Evolutionary conservation across 805 yeast genomes (phyloP).

Genomic region (Candida xiaguanensis): DNA sequence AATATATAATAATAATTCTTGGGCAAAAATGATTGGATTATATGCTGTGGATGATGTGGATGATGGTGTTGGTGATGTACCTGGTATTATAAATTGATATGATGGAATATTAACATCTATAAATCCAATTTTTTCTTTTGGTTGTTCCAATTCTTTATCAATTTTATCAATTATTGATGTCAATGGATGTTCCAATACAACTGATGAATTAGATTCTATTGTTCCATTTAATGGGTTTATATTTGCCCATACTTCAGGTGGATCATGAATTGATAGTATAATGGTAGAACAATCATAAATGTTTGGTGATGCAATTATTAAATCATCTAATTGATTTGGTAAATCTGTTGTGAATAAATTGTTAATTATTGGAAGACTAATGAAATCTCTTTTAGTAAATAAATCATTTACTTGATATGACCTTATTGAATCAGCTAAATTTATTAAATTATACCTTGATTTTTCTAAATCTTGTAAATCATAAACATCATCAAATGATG

Average conservation of each 20-base stretch:
- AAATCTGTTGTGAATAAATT: constrained; percentile 32
- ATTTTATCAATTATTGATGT: constrained; percentile 55
- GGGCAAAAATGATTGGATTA: constrained; percentile 64
- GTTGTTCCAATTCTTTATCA: constrained; percentile 21
- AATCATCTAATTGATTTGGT: constrained; percentile 56
- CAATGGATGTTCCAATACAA: constrained; percentile 71
- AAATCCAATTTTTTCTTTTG: constrained; percentile 55
- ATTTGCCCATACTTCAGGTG: constrained; percentile 90
- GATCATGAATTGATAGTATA: constrained; percentile 77
- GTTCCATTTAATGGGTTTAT: constrained; percentile 76
- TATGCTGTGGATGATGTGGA: constrained; percentile 26
- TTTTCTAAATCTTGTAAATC: constrained; percentile 25
- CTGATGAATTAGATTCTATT: constrained; percentile 67
- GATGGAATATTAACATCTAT: constrained; percentile 83
- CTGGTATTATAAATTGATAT: constrained; percentile 30
- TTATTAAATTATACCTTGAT: constrained; percentile 33
- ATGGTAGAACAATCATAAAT: constrained; percentile 63
- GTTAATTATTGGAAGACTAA: constrained; percentile 59
- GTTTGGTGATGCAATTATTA: constrained; percentile 66
- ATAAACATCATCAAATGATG: constrained; percentile 35
- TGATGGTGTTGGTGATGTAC: constrained; percentile 18
- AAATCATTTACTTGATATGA: constrained; percentile 61
- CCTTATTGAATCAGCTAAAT: constrained; percentile 73
- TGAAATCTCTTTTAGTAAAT: constrained; percentile 53
- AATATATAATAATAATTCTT: constrained; percentile 70